These are phyloP conservation scores for Xanthoparmelia taractica DNA, from an alignment of 495 filamentous ascomycete genomes.

Conservation along the genomic window DNA sequence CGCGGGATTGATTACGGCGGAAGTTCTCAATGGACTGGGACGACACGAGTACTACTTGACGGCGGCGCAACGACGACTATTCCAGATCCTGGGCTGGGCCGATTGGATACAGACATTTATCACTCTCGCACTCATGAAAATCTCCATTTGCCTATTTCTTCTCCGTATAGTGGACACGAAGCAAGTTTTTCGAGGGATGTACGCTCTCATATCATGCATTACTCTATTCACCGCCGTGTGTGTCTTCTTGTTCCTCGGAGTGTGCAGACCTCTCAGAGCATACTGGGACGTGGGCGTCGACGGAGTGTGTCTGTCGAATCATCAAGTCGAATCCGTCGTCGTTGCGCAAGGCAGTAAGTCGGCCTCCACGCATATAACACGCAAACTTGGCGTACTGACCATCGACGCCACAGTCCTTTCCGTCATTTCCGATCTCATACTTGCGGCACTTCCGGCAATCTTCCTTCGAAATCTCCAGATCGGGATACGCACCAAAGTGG, in stretches of 20 bases:
- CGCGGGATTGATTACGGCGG: conserved; percentile 18
- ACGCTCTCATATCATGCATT: conserved; percentile 14
- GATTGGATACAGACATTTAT: conserved; percentile 26
- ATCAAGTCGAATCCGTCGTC: conserved; percentile 19
- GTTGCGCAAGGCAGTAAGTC: conserved; percentile 24
- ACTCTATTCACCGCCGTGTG: conserved; percentile 15
- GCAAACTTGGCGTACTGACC: background rate
- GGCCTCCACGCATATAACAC: background rate
- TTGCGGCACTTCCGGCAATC: conserved; percentile 32
- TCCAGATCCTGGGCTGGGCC: conserved; percentile 18
- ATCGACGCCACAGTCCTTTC: conserved; percentile 18
- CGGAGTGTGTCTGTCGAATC: conserved; percentile 18
- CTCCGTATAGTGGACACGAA: conserved; percentile 20
- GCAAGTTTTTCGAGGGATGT: conserved; percentile 8
- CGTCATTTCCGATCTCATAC: conserved; percentile 28
- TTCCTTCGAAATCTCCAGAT: conserved; percentile 29
- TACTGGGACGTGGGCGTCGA: conserved; percentile 20
- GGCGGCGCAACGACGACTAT: conserved; percentile 12
- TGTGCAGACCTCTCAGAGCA: conserved; percentile 23
- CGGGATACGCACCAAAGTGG: conserved; percentile 31
- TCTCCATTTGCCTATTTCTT: conserved; percentile 24
- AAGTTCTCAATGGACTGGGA: conserved; percentile 22
- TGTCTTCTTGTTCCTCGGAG: conserved; percentile 20
- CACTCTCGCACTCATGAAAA: conserved; percentile 20
- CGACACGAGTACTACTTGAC: conserved; percentile 22